A percentile compares a stretch with the other conserved stretches of the same genome.
Evolutionary conservation across 495 filamentous ascomycete species (phyloP).

Genomic region (Apiosordaria backusii): DNA sequence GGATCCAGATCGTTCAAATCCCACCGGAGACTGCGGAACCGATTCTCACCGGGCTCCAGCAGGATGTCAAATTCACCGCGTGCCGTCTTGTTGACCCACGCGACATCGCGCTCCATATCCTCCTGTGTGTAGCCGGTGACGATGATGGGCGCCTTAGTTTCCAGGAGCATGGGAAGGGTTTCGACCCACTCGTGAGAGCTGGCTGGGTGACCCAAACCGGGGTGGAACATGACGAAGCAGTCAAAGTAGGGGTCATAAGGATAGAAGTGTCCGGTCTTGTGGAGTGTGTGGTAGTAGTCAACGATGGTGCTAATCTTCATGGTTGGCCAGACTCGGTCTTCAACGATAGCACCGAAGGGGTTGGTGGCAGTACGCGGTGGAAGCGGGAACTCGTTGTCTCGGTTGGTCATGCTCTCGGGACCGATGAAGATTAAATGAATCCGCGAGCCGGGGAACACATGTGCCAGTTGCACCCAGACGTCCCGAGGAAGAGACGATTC

Average conservation of each 20-base stretch:
- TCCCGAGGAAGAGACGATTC: constrained; percentile 93
- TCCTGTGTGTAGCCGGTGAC: constrained; percentile 92
- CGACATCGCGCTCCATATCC: constrained; percentile 88
- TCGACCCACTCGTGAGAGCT: constrained; percentile 90
- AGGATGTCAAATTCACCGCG: constrained; percentile 87
- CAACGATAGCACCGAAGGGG: constrained; percentile 87
- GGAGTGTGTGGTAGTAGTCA: constrained; percentile 96
- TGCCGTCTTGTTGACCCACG: constrained; percentile 81
- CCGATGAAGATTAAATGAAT: constrained; percentile 93
- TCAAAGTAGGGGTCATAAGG: constrained; percentile 98
- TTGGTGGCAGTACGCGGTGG: constrained; percentile 78
- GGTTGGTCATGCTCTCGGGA: constrained; percentile 88
- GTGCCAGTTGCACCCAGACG: constrained; percentile 85
- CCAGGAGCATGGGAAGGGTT: constrained; percentile 80
- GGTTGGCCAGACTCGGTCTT: constrained; percentile 75
- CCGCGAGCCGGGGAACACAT: constrained; percentile 78
- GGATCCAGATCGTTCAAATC: constrained; percentile 95
- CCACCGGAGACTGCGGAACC: constrained; percentile 92
- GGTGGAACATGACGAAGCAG: constrained; percentile 93
- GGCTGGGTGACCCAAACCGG: constrained; percentile 89
- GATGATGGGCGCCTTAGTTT: constrained; percentile 92
- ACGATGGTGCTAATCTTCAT: constrained; percentile 97
- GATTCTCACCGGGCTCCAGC: constrained; percentile 88
- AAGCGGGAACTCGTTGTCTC: constrained; percentile 84
- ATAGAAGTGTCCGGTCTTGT: constrained; percentile 80